Percentiles rank a stretch among this genome's conserved stretches.
phyloP scores from a whole-genome alignment of 2,329 filamentous ascomycete genomes.

The Cadophora gregata region DNA sequence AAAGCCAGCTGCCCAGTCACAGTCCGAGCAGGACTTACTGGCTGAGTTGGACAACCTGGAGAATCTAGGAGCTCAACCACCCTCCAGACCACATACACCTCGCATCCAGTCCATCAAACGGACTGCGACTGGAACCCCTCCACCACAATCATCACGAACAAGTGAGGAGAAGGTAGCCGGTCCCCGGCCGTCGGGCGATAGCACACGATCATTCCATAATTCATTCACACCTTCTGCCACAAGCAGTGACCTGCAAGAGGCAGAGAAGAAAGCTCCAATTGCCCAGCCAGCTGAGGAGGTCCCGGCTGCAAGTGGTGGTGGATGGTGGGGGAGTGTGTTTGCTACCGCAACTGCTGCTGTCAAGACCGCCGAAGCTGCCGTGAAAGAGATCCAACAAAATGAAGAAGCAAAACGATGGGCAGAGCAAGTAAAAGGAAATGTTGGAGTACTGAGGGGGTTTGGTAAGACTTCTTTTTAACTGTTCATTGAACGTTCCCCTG shows the following conservation, averaged over 20 bases:
- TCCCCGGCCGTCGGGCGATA: conserved; percentile 78
- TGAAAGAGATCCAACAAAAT: conserved; percentile 94
- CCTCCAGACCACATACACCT: conserved; percentile 82
- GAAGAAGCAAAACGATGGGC: conserved; percentile 97
- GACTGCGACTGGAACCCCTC: conserved; percentile 55
- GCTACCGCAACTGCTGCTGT: conserved; percentile 78
- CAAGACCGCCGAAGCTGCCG: conserved; percentile 90
- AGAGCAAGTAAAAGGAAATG: conserved; percentile 89
- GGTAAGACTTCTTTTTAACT: conserved; percentile 56
- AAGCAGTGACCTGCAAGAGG: conserved; percentile 62
- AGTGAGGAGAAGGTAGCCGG: conserved; percentile 67
- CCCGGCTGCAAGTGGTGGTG: conserved; percentile 59
- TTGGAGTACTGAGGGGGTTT: conserved; percentile 75
- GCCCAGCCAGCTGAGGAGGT: conserved; percentile 49
- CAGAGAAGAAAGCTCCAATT: conserved; percentile 57
- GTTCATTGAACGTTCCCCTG: neutral
- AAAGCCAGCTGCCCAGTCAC: conserved; percentile 42
- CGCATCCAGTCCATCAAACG: conserved; percentile 64
- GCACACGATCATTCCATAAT: conserved; percentile 71
- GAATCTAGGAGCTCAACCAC: conserved; percentile 68
- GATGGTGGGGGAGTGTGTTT: conserved; percentile 89
- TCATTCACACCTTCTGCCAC: conserved; percentile 74
- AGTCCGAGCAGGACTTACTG: conserved; percentile 72
- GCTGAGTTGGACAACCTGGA: conserved; percentile 92
- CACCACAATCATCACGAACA: conserved; percentile 56